These are phyloP conservation scores for Discostella stelligeroides DNA, from an alignment of 108 stramenopile species.

Conservation along the genomic window DNA sequence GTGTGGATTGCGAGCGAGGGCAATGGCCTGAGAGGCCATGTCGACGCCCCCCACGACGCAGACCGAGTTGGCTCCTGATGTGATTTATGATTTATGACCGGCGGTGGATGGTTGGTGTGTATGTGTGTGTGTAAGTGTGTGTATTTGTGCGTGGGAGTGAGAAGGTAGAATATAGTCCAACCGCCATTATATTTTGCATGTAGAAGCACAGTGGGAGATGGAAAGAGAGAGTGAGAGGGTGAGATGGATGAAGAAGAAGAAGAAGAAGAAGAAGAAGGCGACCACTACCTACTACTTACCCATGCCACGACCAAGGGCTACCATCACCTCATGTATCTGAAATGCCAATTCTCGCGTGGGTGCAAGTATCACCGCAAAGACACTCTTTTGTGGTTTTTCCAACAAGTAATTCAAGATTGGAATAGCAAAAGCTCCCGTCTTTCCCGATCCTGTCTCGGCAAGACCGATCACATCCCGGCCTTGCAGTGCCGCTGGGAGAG, in stretches of 20 bases:
- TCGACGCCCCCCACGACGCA: constrained; percentile 99
- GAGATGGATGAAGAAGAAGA: no score
- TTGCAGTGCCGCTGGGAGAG: constrained; percentile 88
- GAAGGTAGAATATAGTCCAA: no score
- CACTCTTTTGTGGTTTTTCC: constrained; percentile 74
- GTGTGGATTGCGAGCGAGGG: constrained; percentile 97
- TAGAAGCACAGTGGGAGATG: no score
- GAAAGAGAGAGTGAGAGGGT: no score
- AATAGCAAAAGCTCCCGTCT: constrained; percentile 94
- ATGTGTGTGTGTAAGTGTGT: no score
- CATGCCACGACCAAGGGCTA: constrained; percentile 89
- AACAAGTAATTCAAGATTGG: constrained; percentile 92
- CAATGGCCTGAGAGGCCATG: constrained; percentile 91
- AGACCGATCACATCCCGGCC: constrained; percentile 91
- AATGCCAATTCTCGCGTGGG: constrained; percentile 99
- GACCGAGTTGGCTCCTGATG: constrained; percentile 72
- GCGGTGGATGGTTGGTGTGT: no score
- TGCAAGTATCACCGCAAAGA: constrained; percentile 92
- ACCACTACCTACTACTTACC: no score
- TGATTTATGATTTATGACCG: no score
- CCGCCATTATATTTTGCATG: no score
- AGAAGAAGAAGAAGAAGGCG: no score
- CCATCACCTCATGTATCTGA: constrained; percentile 97
- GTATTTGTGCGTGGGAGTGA: no score
- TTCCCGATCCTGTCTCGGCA: constrained; percentile 92